A percentile compares a stretch with the other conserved stretches of the same genome.
phyloP scores from a whole-genome alignment of 2,329 filamentous ascomycete genomes.

The Fusarium goolgardi region DNA sequence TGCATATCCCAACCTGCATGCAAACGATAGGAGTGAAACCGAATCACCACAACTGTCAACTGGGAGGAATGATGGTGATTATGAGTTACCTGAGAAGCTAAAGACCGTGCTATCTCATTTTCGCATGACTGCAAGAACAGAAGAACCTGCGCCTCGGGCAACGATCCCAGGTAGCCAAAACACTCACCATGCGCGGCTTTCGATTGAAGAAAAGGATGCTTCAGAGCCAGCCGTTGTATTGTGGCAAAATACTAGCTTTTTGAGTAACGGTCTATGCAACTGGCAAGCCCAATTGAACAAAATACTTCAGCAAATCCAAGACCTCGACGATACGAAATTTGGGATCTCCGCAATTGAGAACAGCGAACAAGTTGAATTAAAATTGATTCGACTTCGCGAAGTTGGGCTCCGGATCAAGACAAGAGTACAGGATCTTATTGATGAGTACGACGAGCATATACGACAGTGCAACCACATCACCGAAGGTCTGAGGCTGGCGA shows the following conservation, averaged over 20 bases:
- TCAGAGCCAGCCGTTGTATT: neutral
- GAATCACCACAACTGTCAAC: neutral
- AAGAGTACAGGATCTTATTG: neutral
- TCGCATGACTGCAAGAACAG: no score
- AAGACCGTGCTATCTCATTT: neutral
- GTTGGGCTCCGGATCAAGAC: neutral
- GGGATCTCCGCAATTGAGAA: rapidly evolving
- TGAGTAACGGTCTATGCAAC: neutral
- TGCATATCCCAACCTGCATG: rapidly evolving
- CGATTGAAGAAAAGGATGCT: rapidly evolving
- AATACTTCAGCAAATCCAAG: neutral
- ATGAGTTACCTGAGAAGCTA: neutral
- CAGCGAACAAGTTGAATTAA: rapidly evolving
- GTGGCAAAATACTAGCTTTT: neutral
- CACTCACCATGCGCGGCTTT: rapidly evolving
- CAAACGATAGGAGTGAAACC: rapidly evolving
- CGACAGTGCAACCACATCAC: neutral
- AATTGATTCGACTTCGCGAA: neutral
- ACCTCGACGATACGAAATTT: neutral
- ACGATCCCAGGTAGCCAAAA: neutral
- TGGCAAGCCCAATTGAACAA: conserved; percentile 12
- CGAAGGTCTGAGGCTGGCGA: neutral
- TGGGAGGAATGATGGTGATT: rapidly evolving
- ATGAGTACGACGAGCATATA: conserved; percentile 16
- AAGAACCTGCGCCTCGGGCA: neutral